These are phyloP conservation scores for Termitomyces sp. DNA, from an alignment of 768 basidiomycete genomes.

Conservation along the genomic window DNA sequence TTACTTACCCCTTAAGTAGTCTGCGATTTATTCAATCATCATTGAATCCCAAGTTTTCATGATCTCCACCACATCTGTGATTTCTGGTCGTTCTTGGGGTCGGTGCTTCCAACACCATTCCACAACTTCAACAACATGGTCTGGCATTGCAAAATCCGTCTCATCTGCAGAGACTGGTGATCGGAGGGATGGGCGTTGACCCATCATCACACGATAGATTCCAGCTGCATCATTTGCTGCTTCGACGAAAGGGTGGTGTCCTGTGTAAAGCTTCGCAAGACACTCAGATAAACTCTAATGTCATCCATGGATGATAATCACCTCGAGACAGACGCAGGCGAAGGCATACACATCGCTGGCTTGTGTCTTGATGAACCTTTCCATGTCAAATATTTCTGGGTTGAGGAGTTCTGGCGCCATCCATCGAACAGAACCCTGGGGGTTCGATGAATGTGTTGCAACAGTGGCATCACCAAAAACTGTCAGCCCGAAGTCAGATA, in stretches of 20 bases:
- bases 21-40: background rate
- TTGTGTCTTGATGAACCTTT: slow-evolving; percentile 20
- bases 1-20: slow-evolving; percentile 15
- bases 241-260: no score
- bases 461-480: slow-evolving; percentile 24
- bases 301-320: no score
- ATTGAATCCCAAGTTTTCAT: slow-evolving; percentile 16
- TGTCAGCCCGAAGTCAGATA: slow-evolving; percentile 32
- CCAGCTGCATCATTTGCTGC: no score
- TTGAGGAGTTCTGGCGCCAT: no score
- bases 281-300: no score
- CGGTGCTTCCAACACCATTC: no score
- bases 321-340: no score
- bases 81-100: no score
- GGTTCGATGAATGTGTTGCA: slow-evolving; percentile 19
- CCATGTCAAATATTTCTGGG: slow-evolving; percentile 22
- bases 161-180: slow-evolving; percentile 1
- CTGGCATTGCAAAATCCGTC: slow-evolving; percentile 9
- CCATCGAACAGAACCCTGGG: slow-evolving; percentile 26
- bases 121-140: slow-evolving; percentile 11
- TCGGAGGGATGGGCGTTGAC: slow-evolving; percentile 9
- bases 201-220: no score
- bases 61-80: slow-evolving; percentile 16
- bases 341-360: slow-evolving; percentile 29
- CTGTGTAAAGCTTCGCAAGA: no score